A percentile compares a stretch with the other conserved stretches of the same genome.
phyloP scores from a whole-genome alignment of 2,329 filamentous ascomycete genomes.

The Exophiala sideris region DNA sequence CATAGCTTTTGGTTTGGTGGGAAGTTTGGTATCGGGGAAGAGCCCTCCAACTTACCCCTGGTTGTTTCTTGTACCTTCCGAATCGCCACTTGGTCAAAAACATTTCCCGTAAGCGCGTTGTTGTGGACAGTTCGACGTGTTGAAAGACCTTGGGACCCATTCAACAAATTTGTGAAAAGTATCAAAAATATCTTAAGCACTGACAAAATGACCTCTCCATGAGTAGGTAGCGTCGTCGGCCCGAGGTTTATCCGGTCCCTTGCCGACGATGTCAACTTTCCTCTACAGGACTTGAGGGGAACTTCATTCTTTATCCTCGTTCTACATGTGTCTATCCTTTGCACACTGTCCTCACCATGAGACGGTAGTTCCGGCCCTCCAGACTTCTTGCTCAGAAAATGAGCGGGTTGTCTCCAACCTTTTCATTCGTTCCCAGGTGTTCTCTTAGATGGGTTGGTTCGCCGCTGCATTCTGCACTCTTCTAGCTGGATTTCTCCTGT shows the following conservation, averaged over 20 bases:
- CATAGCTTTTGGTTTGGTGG: too few species aligned
- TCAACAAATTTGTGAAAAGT: background rate
- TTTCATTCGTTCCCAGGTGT: background rate
- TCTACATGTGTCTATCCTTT: background rate
- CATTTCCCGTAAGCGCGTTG: too few species aligned
- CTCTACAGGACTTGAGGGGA: background rate
- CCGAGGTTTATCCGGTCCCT: background rate
- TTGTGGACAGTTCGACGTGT: too few species aligned
- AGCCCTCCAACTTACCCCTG: too few species aligned
- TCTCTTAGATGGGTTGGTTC: constrained; percentile 23
- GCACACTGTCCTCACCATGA: too few species aligned
- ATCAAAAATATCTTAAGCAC: background rate
- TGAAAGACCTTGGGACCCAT: too few species aligned
- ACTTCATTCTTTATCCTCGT: background rate
- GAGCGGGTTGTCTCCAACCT: background rate
- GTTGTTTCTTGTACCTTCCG: too few species aligned
- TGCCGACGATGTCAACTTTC: background rate
- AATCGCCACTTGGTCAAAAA: too few species aligned
- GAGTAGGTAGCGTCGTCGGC: background rate
- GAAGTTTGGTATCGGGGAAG: too few species aligned
- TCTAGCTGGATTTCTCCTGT: constrained; percentile 23
- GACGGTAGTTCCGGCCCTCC: too few species aligned
- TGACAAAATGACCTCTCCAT: too few species aligned
- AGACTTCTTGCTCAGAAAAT: too few species aligned
- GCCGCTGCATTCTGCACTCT: constrained; percentile 18